A percentile compares a stretch with the other conserved stretches of the same genome.
Evolutionary conservation across 2,329 filamentous ascomycete genomes (phyloP).

Genomic region (Colletotrichum sp.): DNA sequence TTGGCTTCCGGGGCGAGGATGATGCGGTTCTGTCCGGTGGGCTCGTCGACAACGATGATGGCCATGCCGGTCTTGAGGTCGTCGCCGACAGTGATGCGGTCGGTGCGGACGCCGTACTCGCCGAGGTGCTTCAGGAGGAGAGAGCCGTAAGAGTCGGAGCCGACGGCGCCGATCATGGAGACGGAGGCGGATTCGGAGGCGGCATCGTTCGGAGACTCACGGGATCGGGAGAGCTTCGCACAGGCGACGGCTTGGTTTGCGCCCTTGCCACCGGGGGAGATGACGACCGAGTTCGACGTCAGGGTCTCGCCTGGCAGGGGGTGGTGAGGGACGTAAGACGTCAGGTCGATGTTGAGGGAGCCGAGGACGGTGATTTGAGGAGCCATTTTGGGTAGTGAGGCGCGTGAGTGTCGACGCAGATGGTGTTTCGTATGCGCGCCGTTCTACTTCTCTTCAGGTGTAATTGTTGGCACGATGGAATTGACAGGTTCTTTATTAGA

Average conservation of each 20-base stretch:
- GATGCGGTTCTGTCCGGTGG: constrained; percentile 78
- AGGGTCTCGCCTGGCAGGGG: constrained; percentile 88
- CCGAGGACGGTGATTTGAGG: constrained; percentile 81
- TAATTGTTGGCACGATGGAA: neutral
- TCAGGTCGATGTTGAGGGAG: constrained; percentile 93
- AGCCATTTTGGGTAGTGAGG: neutral
- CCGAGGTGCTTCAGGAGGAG: constrained; percentile 64
- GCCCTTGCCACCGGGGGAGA: constrained; percentile 89
- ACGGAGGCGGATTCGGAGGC: constrained; percentile 49
- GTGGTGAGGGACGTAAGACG: constrained; percentile 84
- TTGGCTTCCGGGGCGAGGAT: constrained; percentile 77
- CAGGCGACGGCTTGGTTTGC: constrained; percentile 94
- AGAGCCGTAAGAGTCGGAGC: constrained; percentile 69
- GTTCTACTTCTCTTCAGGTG: neutral
- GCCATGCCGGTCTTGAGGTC: constrained; percentile 69
- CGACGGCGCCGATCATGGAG: constrained; percentile 78
- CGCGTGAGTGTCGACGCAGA: neutral
- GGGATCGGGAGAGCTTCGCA: constrained; percentile 75
- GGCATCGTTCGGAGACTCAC: constrained; percentile 26
- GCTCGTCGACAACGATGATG: constrained; percentile 77
- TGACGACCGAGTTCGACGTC: constrained; percentile 77
- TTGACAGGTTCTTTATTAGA: neutral
- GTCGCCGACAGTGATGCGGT: constrained; percentile 50
- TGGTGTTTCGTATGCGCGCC: neutral
- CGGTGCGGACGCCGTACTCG: constrained; percentile 66